Evolutionary conservation across 2,329 filamentous ascomycete genomes (phyloP), one percentile per base, ranked within the genome.

Genomic region (Talaromyces amestolkiae): DNA sequence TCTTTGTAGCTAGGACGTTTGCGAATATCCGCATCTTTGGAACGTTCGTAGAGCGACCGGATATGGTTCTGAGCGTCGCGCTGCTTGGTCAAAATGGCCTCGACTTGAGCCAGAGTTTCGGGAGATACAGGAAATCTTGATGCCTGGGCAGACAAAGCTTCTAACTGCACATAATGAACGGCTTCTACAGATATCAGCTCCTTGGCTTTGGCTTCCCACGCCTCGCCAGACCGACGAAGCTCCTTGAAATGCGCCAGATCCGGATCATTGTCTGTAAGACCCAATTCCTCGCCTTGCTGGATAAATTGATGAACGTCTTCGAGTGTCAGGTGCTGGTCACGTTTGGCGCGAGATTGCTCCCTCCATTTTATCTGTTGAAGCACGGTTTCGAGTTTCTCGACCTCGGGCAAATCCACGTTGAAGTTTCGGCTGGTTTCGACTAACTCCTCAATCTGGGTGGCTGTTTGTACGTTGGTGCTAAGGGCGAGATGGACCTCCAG

Each of bases 1-100:
- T 98, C 94, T 41, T 87, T 83, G 75, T 98, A 99, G 72, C 88
- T 91, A 0, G 95, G 95, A 31, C 95, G 87, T 70, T 92, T 89
- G 47, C 86, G 85, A 72, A 92, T 89, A 71, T 97, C 91, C 0
- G 85, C 81, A 41, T 92, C 84, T 69, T 88, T 91, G 68, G 90
- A 94, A 65, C 89, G 88, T 66, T 94, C 87, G 41, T 90, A 93
- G 10, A 99, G 80, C 43, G 91, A 90, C 58, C 93, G 81, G 63
- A 99, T 96, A 72, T 93, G 90, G 17, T 91, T 89, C 73, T 97
- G 93, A 0, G 93, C 93, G 75, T 98, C 95, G 22, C 95, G 89
- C 76, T 99, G 95, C 79, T 97, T 98, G 76, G 93, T 93, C 65
- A 99, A 82, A 64, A 98, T 97, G 58, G 92, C 90, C 72, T 99